phyloP scores from a whole-genome alignment of 2,329 filamentous ascomycete species.

The Fusarium tjaetaba region DNA sequence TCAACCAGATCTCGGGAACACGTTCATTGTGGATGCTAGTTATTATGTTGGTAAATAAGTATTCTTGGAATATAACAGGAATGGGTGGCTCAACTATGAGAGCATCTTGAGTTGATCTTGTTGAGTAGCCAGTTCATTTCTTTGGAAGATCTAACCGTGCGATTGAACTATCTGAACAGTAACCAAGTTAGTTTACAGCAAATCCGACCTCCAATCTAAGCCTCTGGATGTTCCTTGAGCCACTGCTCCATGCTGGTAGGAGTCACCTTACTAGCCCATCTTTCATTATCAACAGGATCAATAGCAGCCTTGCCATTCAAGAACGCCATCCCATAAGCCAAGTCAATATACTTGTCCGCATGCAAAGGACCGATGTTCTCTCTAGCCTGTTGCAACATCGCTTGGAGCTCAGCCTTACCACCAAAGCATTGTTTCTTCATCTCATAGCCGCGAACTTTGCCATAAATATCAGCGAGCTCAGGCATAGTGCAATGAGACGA shows the following conservation, averaged over 20 bases:
- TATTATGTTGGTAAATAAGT: fast-evolving
- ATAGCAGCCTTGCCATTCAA: not conserved
- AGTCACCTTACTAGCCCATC: not conserved
- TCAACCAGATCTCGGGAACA: not conserved
- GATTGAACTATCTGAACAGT: not conserved
- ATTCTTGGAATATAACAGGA: fast-evolving
- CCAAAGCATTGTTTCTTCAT: not conserved
- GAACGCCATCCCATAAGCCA: not conserved
- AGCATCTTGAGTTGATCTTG: not conserved
- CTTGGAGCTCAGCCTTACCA: not conserved
- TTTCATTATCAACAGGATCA: not conserved
- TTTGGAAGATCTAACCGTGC: fast-evolving
- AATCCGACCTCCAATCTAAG: fast-evolving
- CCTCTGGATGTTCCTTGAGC: not conserved
- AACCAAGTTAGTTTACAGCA: too few species aligned
- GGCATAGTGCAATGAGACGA: not conserved
- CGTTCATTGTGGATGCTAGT: not conserved
- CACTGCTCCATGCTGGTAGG: not conserved
- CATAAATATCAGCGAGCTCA: not conserved
- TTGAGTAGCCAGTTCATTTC: too few species aligned
- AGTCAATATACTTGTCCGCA: not conserved
- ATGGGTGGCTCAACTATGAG: fast-evolving
- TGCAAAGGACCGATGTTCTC: not conserved
- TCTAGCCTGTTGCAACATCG: not conserved
- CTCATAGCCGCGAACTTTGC: not conserved